phyloP scores from a whole-genome alignment of 345 rosid species.

The Syzygium grande region DNA sequence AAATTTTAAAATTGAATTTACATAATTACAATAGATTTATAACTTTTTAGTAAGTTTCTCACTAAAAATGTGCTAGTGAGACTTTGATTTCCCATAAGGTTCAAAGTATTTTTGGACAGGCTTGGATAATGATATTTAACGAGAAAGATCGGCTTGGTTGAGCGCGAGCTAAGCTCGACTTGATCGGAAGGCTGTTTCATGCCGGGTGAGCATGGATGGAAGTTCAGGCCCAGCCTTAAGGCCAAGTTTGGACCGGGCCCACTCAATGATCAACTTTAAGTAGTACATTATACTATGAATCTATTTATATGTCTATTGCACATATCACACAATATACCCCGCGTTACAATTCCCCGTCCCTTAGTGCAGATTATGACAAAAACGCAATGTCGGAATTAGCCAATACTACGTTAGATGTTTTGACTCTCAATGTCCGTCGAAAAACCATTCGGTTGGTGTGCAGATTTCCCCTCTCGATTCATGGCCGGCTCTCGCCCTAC shows the following conservation, averaged over 20 bases:
- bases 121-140: background rate
- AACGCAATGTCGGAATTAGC: background rate
- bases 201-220: background rate
- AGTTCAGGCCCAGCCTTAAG: background rate
- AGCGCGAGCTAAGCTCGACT: background rate
- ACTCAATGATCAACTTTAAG: background rate
- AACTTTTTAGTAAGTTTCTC: no score
- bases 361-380: background rate
- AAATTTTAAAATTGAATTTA: no score
- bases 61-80: no score
- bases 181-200: background rate
- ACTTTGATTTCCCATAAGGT: background rate
- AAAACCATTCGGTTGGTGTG: background rate
- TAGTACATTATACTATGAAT: accelerated
- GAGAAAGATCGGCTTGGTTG: background rate
- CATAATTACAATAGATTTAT: no score
- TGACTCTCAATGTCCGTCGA: background rate
- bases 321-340: background rate
- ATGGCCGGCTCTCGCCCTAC: no score
- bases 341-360: background rate
- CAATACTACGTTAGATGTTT: background rate
- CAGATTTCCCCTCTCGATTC: no score
- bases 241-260: background rate
- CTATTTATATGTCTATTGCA: background rate
- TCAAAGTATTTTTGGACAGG: background rate